Percentiles rank a stretch among this genome's conserved stretches.
phyloP scores from a whole-genome alignment of 2,329 filamentous ascomycete genomes.

The Xylariaceae sp. region DNA sequence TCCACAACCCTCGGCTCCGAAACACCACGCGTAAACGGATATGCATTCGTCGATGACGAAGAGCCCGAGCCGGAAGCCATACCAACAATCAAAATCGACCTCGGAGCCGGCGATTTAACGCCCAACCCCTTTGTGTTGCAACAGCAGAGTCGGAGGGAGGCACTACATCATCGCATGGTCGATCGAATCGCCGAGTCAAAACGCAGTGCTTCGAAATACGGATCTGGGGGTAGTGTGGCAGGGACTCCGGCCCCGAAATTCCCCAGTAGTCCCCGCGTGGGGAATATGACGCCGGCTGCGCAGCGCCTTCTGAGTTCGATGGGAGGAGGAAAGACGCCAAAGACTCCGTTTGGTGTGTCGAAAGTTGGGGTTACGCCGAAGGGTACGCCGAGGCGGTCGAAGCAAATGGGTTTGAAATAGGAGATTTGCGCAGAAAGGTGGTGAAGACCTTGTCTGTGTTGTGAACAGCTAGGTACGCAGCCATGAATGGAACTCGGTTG shows the following conservation, averaged over 20 bases:
- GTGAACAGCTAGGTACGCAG: no score
- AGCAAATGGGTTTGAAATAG: neutral
- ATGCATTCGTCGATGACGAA: slow-evolving; percentile 88
- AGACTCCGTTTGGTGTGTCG: slow-evolving; percentile 37
- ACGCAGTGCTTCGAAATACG: slow-evolving; percentile 57
- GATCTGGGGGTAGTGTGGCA: slow-evolving; percentile 58
- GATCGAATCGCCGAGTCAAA: slow-evolving; percentile 75
- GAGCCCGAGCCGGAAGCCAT: slow-evolving; percentile 44
- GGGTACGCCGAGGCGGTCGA: slow-evolving; percentile 32
- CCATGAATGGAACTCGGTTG: no score
- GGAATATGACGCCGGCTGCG: slow-evolving; percentile 69
- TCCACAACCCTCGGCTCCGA: slow-evolving; percentile 58
- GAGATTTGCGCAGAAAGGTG: slow-evolving; percentile 29
- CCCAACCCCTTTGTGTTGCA: slow-evolving; percentile 79
- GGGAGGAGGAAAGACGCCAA: slow-evolving; percentile 36
- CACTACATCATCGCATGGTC: slow-evolving; percentile 81
- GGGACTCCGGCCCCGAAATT: slow-evolving; percentile 67
- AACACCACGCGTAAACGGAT: slow-evolving; percentile 89
- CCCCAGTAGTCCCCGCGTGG: slow-evolving; percentile 60
- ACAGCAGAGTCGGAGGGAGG: slow-evolving; percentile 73
- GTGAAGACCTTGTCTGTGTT: slow-evolving; percentile 30
- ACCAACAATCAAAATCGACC: slow-evolving; percentile 47
- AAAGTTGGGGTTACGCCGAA: slow-evolving; percentile 35
- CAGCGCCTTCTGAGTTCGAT: slow-evolving; percentile 66
- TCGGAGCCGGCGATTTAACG: slow-evolving; percentile 59